Evolutionary conservation across 148 eudicot genomes (phyloP).

Genomic region (Nepenthes gracilis): DNA sequence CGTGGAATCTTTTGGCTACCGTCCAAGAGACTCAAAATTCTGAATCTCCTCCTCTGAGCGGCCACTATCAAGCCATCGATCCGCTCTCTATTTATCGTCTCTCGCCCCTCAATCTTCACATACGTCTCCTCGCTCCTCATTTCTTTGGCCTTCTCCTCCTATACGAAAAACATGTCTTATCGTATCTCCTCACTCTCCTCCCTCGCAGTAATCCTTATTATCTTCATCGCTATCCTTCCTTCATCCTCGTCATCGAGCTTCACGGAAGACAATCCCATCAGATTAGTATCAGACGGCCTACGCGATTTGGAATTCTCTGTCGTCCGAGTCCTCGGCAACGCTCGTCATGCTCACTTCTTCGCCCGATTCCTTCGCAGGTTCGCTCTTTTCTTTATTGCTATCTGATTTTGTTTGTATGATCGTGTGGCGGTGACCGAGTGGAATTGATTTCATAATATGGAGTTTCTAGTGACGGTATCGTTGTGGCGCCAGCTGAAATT

Average conservation of each 20-base stretch:
- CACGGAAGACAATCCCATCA: constrained; percentile 68
- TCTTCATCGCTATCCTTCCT: constrained; percentile 19
- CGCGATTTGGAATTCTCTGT: constrained; percentile 37
- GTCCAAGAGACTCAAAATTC: too few relatives aligned
- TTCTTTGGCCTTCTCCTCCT: background rate
- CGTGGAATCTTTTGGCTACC: too few relatives aligned
- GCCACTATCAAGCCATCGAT: too few relatives aligned
- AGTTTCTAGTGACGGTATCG: too few relatives aligned
- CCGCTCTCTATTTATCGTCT: too few relatives aligned
- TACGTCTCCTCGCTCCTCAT: background rate
- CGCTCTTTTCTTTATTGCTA: background rate
- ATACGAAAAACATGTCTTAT: background rate
- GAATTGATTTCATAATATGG: too few relatives aligned
- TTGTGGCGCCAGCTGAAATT: background rate
- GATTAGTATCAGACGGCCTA: constrained; percentile 48
- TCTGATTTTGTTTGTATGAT: background rate
- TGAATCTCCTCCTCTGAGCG: too few relatives aligned
- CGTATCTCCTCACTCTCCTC: constrained; percentile 4
- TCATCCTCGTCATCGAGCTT: constrained; percentile 28
- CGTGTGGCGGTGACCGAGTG: background rate
- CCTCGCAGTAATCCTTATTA: constrained; percentile 19
- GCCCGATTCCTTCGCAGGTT: constrained; percentile 81
- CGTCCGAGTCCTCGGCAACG: constrained; percentile 37
- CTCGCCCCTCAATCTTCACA: too few relatives aligned
- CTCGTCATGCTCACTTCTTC: constrained; percentile 71